Evolutionary conservation across 2,329 filamentous ascomycete genomes (phyloP).

Genomic region (Paramyrothecium sp.): DNA sequence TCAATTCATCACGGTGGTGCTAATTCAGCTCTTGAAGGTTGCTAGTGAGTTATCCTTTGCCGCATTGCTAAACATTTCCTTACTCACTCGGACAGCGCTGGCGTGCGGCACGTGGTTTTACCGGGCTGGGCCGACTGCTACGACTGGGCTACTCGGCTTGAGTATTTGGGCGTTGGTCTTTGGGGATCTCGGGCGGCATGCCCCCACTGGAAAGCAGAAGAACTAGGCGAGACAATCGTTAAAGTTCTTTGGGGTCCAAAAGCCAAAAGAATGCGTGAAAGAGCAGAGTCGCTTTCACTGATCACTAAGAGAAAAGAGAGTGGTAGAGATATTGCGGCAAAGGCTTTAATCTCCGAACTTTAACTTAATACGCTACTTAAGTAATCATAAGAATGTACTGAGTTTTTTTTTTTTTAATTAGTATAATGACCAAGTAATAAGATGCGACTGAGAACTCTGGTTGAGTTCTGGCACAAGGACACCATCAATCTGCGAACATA

Average conservation of each 20-base stretch:
- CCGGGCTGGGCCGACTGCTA: constrained; percentile 45
- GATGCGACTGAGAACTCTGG: too few species aligned
- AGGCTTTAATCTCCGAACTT: too few species aligned
- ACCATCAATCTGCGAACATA: too few species aligned
- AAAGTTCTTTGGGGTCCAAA: not conserved
- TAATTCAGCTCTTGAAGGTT: constrained; percentile 38
- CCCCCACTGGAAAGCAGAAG: constrained; percentile 17
- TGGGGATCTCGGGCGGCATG: constrained; percentile 18
- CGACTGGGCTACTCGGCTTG: constrained; percentile 42
- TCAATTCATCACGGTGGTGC: constrained; percentile 46
- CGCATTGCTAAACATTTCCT: not conserved
- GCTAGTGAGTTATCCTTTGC: constrained; percentile 24
- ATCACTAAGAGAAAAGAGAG: too few species aligned
- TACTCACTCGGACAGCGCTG: constrained; percentile 27
- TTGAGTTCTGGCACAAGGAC: too few species aligned
- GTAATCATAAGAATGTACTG: too few species aligned
- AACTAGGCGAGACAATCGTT: not conserved
- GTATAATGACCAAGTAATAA: too few species aligned
- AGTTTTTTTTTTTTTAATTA: too few species aligned
- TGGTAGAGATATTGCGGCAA: too few species aligned
- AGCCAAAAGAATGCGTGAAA: not conserved
- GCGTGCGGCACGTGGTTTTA: constrained; percentile 43
- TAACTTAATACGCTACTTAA: too few species aligned
- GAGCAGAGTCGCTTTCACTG: not conserved
- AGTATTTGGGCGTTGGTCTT: constrained; percentile 39